phyloP scores from a whole-genome alignment of 2,329 filamentous ascomycete species.

The Corniculantispora saksenae region DNA sequence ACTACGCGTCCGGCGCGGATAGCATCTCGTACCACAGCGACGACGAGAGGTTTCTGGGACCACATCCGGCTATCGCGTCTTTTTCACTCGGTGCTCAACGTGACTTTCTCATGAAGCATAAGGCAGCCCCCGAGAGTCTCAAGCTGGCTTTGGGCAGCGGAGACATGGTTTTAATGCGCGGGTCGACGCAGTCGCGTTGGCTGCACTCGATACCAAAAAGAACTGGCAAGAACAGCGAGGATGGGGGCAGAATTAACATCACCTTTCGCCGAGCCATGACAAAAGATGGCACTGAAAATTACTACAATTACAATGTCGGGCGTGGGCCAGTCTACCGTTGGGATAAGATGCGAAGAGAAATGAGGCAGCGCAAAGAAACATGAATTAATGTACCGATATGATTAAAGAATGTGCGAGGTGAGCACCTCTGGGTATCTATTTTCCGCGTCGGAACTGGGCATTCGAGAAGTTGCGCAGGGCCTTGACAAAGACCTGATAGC shows the following conservation, averaged over 20 bases:
- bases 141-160: conserved; percentile 62
- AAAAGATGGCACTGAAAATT: conserved; percentile 75
- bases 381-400: not conserved
- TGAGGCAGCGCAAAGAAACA: conserved; percentile 40
- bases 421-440: conserved; percentile 38
- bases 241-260: conserved; percentile 72
- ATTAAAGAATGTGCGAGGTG: conserved; percentile 17
- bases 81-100: conserved; percentile 71
- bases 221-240: conserved; percentile 61
- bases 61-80: conserved; percentile 70
- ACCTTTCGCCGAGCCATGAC: conserved; percentile 74
- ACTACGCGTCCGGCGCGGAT: conserved; percentile 75
- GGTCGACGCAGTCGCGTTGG: conserved; percentile 74
- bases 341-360: conserved; percentile 57
- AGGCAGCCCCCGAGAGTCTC: conserved; percentile 50
- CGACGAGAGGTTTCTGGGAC: conserved; percentile 74
- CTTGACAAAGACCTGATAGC: conserved; percentile 89
- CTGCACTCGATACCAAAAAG: conserved; percentile 77
- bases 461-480: conserved; percentile 81
- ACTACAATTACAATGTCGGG: conserved; percentile 82
- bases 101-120: conserved; percentile 81
- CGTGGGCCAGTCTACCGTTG: conserved; percentile 68
- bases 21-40: conserved; percentile 81
- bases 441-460: conserved; percentile 85
- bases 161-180: conserved; percentile 79